Evolutionary conservation across 345 rosid species (phyloP).

Genomic region (Bruguiera sexangula): DNA sequence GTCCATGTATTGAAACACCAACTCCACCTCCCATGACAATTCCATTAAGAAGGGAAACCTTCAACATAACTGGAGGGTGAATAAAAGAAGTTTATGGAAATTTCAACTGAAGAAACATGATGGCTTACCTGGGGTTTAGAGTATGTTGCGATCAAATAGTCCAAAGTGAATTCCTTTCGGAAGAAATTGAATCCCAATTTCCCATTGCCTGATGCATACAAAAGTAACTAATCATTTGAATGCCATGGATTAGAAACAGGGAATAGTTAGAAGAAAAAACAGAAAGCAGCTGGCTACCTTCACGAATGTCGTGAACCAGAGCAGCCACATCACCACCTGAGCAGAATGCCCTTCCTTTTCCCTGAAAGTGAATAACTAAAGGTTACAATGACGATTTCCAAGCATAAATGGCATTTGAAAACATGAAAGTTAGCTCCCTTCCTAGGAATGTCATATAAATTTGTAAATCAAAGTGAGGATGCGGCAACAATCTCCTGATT

Average conservation of each 20-base stretch:
- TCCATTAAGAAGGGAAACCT: slow-evolving; percentile 82
- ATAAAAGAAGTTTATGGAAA: background rate
- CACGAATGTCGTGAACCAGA: slow-evolving; percentile 41
- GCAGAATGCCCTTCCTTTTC: slow-evolving; percentile 75
- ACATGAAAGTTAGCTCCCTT: too few species aligned
- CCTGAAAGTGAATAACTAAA: slow-evolving; percentile 31
- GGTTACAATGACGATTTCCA: background rate
- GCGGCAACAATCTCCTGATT: too few species aligned
- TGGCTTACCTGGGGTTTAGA: slow-evolving; percentile 60
- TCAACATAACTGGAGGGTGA: slow-evolving; percentile 3
- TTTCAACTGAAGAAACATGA: background rate
- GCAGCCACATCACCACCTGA: slow-evolving; percentile 81
- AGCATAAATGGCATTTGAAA: too few species aligned
- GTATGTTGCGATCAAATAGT: slow-evolving; percentile 66
- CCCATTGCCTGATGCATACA: slow-evolving; percentile 50
- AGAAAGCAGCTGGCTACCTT: slow-evolving; percentile 27
- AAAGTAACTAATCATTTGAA: background rate
- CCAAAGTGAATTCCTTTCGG: slow-evolving; percentile 46
- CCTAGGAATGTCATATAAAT: too few species aligned
- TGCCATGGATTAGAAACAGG: background rate
- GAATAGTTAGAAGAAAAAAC: background rate
- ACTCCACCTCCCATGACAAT: slow-evolving; percentile 90
- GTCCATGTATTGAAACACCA: slow-evolving; percentile 72
- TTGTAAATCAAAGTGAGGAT: too few species aligned
- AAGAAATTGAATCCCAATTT: slow-evolving; percentile 48